Conservation (phyloP, 352 stramenopile genomes). For the Phytophthora meadii region DNA sequence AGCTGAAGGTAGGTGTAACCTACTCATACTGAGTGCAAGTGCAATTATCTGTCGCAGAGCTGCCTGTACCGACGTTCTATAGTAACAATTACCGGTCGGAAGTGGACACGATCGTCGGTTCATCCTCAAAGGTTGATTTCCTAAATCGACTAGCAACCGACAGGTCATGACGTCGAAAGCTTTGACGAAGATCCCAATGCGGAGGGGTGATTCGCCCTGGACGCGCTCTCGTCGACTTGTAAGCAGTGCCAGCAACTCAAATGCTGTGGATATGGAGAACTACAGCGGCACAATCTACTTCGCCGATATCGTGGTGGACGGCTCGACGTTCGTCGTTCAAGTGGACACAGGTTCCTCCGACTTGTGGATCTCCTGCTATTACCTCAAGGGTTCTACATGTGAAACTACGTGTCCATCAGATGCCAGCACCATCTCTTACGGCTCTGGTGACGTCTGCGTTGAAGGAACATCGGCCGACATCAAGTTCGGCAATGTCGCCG, state of each 20-base stretch:
- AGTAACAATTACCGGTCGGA: neutral
- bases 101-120: slow-evolving; percentile 29
- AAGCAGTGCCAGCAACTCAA: slow-evolving; percentile 40
- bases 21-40: slow-evolving; percentile 22
- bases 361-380: slow-evolving; percentile 78
- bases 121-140: slow-evolving; percentile 7
- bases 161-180: slow-evolving; percentile 7
- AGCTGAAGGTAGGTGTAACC: slow-evolving; percentile 1
- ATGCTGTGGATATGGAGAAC: slow-evolving; percentile 51
- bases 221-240: slow-evolving; percentile 34
- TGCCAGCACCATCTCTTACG: slow-evolving; percentile 63
- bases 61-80: neutral
- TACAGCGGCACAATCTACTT: slow-evolving; percentile 76
- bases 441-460: slow-evolving; percentile 74
- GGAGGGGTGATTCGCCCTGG: slow-evolving; percentile 12
- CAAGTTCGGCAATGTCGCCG: slow-evolving; percentile 49
- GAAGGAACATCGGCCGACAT: slow-evolving; percentile 44
- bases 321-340: slow-evolving; percentile 52
- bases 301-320: slow-evolving; percentile 55
- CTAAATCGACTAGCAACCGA: neutral
- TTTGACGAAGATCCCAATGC: slow-evolving; percentile 29
- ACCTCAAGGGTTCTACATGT: slow-evolving; percentile 50
- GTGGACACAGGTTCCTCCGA: slow-evolving; percentile 85
- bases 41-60: slow-evolving; percentile 19
- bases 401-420: slow-evolving; percentile 47